Base-by-base conservation (phyloP, 78 protist species). In the Dictyostelium purpureum region DNA sequence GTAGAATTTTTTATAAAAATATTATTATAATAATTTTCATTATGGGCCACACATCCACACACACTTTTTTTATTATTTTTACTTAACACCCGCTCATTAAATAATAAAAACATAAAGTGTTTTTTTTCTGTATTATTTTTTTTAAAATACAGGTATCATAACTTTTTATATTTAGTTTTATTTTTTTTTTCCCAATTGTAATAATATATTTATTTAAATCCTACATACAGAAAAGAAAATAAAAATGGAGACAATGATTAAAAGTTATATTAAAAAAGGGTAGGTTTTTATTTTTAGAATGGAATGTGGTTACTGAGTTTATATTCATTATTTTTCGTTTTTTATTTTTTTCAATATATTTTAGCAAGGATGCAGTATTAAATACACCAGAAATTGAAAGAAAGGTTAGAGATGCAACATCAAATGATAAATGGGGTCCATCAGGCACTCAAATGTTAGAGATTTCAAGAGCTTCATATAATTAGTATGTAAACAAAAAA, bases 401-500 rank as follows among this genome's bases (percentile, higher is more conserved):
- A 79, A 80, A 82, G 9, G 96, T 93, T 11, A 93, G 74, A 37
- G 96, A 93, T 66, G 96, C 96, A 19, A 93, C 96, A 21, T 79
- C 96, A 40, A 93, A 82, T 75, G 96, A 93, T 69, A 93, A 93
- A 73, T 93, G 96, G 96, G 96, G 96, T 1, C 96, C 96, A 35
- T 74, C 90, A 21, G 96, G 94, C 75, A 83, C 96, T 56, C 96
- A 93, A 75, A 93, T 93, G 96, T 76, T 61, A 28, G 94, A 93
- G 26, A 93, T 93, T 52, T 77, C 96, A 47, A 82, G 91, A 69
- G 95, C 89, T 35, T 67, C 95, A 43, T 91, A 77, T 73, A 75
- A 82, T 51, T 77, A 91, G 94, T 89, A 73, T 4, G 76, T 73
- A n/a, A 7, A 11, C 33, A 28, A 54, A 4, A 21, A 54, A n/a